These are phyloP conservation scores for Pyrenopolyporus hunteri DNA, from an alignment of 495 filamentous ascomycete genomes.

Conservation along the genomic window DNA sequence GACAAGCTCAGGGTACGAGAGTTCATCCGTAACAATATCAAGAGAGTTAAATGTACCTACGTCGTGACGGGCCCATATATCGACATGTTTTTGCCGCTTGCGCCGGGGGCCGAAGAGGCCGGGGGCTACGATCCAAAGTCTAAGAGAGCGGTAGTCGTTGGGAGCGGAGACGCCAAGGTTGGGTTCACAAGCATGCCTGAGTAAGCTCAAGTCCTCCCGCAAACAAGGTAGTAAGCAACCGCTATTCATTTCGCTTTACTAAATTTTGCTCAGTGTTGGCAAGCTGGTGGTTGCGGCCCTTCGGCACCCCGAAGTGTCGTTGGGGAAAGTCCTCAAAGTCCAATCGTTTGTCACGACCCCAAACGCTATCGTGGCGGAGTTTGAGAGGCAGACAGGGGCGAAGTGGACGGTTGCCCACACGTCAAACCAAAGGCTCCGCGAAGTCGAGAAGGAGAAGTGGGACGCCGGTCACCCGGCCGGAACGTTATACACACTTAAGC, in stretches of 20 bases:
- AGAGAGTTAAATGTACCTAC: slow-evolving; percentile 66
- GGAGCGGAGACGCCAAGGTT: slow-evolving; percentile 60
- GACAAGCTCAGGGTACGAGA: slow-evolving; percentile 70
- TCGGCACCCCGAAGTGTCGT: slow-evolving; percentile 57
- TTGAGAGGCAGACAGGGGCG: slow-evolving; percentile 66
- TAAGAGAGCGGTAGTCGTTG: slow-evolving; percentile 65
- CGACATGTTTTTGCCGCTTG: slow-evolving; percentile 64
- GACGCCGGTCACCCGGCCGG: slow-evolving; percentile 58
- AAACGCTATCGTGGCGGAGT: slow-evolving; percentile 65
- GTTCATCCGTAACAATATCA: slow-evolving; percentile 57
- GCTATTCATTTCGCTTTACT: slow-evolving; percentile 3
- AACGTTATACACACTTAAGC: slow-evolving; percentile 62
- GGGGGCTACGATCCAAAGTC: slow-evolving; percentile 62
- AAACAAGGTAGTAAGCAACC: background rate
- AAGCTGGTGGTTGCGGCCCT: slow-evolving; percentile 66
- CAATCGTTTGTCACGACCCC: slow-evolving; percentile 74
- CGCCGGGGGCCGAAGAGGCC: slow-evolving; percentile 41
- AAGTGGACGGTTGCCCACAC: slow-evolving; percentile 62
- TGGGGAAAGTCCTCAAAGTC: slow-evolving; percentile 65
- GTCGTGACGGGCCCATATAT: slow-evolving; percentile 74
- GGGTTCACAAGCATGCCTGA: slow-evolving; percentile 72
- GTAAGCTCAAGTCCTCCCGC: slow-evolving; percentile 50
- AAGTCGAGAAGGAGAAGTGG: slow-evolving; percentile 63
- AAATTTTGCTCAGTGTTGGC: slow-evolving; percentile 60
- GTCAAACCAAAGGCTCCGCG: slow-evolving; percentile 55